phyloP scores from a whole-genome alignment of 179 eudicot genomes.

The Beta lomatogona region DNA sequence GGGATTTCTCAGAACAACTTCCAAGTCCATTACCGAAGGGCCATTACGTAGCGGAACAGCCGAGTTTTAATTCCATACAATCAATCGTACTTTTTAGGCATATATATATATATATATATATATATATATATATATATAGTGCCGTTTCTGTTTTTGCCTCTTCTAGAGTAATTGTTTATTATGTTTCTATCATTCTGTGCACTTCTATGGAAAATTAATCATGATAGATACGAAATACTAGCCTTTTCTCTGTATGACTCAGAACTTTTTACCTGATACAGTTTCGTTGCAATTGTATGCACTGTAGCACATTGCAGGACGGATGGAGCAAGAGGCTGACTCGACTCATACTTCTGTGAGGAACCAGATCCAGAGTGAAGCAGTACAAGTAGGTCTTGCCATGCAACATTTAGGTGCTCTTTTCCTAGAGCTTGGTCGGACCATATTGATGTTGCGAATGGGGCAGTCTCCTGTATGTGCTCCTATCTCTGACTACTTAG shows the following conservation, averaged over 20 bases:
- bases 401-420: conserved; percentile 98
- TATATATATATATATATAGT: too few species aligned
- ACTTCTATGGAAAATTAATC: background rate
- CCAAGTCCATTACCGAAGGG: too few species aligned
- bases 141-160: background rate
- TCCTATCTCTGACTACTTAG: background rate
- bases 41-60: too few species aligned
- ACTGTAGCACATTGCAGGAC: conserved; percentile 76
- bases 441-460: conserved; percentile 78
- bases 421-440: conserved; percentile 90
- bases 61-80: too few species aligned
- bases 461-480: conserved; percentile 86
- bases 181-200: background rate
- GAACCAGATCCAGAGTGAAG: conserved; percentile 72
- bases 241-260: conserved; percentile 12
- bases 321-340: conserved; percentile 67
- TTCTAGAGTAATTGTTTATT: background rate
- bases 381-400: conserved; percentile 67
- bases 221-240: background rate
- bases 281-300: conserved; percentile 41
- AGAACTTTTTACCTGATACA: conserved; percentile 27
- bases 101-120: too few species aligned
- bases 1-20: too few species aligned
- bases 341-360: conserved; percentile 65
- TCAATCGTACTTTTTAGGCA: too few species aligned